Evolutionary conservation across 2,329 filamentous ascomycete species (phyloP).

Genomic region (Colletotrichum lini): DNA sequence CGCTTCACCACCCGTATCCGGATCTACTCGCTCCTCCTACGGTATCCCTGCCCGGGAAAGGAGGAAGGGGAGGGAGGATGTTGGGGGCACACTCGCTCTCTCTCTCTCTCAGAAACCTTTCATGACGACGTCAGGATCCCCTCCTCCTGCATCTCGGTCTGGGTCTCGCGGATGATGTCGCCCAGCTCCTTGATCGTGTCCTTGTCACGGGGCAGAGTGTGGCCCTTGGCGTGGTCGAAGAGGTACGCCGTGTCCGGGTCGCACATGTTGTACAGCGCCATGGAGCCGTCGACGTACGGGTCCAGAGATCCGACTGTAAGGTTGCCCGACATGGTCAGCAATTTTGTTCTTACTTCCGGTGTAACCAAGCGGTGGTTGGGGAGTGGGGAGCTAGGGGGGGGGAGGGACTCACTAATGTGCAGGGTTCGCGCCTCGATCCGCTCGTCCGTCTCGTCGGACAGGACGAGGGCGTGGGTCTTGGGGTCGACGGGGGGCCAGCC

Average conservation of each 20-base stretch:
- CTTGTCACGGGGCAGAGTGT: slow-evolving; percentile 71
- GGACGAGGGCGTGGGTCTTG: slow-evolving; percentile 58
- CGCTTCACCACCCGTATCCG: slow-evolving; percentile 1
- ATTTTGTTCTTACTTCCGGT: neutral
- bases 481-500: slow-evolving; percentile 68
- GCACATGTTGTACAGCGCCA: slow-evolving; percentile 74
- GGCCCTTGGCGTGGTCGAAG: slow-evolving; percentile 77
- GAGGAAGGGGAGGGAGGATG: no score
- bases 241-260: slow-evolving; percentile 71
- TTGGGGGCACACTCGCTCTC: no score
- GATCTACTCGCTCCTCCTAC: neutral
- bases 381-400: no score
- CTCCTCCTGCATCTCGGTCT: slow-evolving; percentile 39
- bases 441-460: slow-evolving; percentile 64
- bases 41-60: slow-evolving; percentile 1
- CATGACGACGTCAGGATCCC: slow-evolving; percentile 39
- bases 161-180: slow-evolving; percentile 56
- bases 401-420: slow-evolving; percentile 60
- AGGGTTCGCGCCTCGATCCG: slow-evolving; percentile 67
- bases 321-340: slow-evolving; percentile 40
- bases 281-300: slow-evolving; percentile 72
- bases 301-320: slow-evolving; percentile 66
- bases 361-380: neutral
- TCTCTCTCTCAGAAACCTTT: neutral
- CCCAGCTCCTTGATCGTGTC: slow-evolving; percentile 63